Conservation (phyloP, 768 basidiomycete species). For the Termitomyces sp. region DNA sequence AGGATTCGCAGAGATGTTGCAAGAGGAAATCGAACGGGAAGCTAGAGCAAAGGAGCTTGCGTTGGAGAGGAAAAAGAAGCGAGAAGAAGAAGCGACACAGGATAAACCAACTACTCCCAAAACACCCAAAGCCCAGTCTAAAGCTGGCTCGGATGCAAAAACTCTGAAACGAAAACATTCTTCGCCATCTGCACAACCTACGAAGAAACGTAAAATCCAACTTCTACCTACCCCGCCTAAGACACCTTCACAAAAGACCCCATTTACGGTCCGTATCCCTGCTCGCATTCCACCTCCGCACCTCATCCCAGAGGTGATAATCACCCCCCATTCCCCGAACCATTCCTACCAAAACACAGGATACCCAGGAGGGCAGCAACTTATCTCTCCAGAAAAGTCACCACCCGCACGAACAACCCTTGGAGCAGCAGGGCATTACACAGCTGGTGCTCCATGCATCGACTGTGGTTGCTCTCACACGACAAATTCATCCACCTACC, state of each 20-base stretch:
- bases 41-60: slow-evolving; percentile 49
- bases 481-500: not conserved
- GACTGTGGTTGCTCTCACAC: not conserved
- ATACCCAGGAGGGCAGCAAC: slow-evolving; percentile 5
- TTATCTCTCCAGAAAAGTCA: slow-evolving; percentile 17
- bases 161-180: slow-evolving; percentile 10
- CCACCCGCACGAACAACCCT: slow-evolving; percentile 1
- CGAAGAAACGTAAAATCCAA: slow-evolving; percentile 16
- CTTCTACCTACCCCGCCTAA: slow-evolving; percentile 16
- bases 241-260: slow-evolving; percentile 5
- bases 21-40: slow-evolving; percentile 56
- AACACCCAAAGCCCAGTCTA: not conserved
- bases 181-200: slow-evolving; percentile 5
- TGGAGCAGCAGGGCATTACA: no score
- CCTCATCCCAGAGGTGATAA: slow-evolving; percentile 13
- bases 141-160: slow-evolving; percentile 1
- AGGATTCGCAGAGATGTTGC: slow-evolving; percentile 60
- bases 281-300: slow-evolving; percentile 6
- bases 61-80: slow-evolving; percentile 52
- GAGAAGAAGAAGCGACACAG: slow-evolving; percentile 42
- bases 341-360: not conserved
- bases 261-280: slow-evolving; percentile 13
- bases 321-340: slow-evolving; percentile 11
- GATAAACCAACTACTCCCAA: not conserved
- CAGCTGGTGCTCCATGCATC: not conserved